Evolutionary conservation across 2,329 filamentous ascomycete species (phyloP).

Genomic region (Aspergillus pseudotamarii): DNA sequence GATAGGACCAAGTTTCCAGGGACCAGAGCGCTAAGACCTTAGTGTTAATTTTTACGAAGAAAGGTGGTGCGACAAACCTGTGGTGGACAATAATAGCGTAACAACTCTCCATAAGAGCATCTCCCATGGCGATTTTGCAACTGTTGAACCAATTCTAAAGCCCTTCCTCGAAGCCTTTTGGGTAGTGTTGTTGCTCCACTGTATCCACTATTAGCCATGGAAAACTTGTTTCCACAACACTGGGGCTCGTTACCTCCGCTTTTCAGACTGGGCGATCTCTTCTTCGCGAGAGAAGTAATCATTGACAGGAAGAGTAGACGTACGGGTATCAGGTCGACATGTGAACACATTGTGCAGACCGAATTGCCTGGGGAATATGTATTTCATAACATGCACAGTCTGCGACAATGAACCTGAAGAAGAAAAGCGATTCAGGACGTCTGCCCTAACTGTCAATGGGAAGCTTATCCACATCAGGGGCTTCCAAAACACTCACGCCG

Average conservation of each 20-base stretch:
- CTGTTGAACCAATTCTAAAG: slow-evolving; percentile 62
- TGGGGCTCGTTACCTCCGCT: slow-evolving; percentile 12
- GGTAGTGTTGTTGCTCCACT: slow-evolving; percentile 31
- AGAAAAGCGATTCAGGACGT: slow-evolving; percentile 75
- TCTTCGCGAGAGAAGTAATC: slow-evolving; percentile 85
- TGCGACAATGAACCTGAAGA: slow-evolving; percentile 48
- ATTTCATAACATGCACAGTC: slow-evolving; percentile 77
- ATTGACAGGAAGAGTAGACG: slow-evolving; percentile 74
- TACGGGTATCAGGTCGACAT: slow-evolving; percentile 62
- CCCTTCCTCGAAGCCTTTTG: slow-evolving; percentile 63
- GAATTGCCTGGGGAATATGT: slow-evolving; percentile 92
- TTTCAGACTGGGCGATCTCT: slow-evolving; percentile 61
- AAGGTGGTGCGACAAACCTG: slow-evolving; percentile 38
- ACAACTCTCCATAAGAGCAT: slow-evolving; percentile 77
- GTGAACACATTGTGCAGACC: slow-evolving; percentile 91
- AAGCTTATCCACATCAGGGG: background rate
- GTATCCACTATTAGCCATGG: slow-evolving; percentile 11
- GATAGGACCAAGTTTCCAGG: slow-evolving; percentile 24
- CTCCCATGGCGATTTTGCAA: slow-evolving; percentile 71
- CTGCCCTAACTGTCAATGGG: slow-evolving; percentile 47
- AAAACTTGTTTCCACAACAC: slow-evolving; percentile 6
- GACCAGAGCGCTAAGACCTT: slow-evolving; percentile 25
- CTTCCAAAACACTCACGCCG: slow-evolving; percentile 64
- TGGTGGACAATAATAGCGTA: slow-evolving; percentile 78
- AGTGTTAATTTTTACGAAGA: slow-evolving; percentile 10